These are phyloP conservation scores for Coemansia aciculifera DNA, from an alignment of 192 early-diverging fungal species.

Conservation along the genomic window DNA sequence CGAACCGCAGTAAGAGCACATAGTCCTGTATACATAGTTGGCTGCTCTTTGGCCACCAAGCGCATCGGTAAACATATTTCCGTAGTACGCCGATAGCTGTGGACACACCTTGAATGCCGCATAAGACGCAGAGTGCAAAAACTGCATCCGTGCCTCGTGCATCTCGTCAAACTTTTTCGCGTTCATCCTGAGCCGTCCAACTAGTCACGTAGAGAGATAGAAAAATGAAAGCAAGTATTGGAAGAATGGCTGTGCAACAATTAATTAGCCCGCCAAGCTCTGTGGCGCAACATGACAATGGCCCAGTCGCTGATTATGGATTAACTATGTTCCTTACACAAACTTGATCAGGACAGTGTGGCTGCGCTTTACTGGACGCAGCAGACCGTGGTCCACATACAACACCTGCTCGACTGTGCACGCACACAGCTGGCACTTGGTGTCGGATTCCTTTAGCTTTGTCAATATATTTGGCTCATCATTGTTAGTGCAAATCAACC, in stretches of 20 bases:
- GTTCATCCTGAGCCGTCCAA: conserved; percentile 6
- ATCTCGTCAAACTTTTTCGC: conserved; percentile 9
- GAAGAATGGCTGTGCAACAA: background rate
- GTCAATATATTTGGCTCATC: conserved; percentile 27
- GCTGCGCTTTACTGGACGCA: conserved; percentile 15
- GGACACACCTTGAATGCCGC: conserved; percentile 47
- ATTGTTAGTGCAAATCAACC: background rate
- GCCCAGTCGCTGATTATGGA: background rate
- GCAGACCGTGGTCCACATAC: background rate
- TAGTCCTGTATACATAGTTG: conserved; percentile 26
- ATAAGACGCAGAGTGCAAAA: conserved; percentile 39
- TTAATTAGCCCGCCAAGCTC: background rate
- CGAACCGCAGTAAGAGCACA: conserved; percentile 40
- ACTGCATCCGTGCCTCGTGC: conserved; percentile 20
- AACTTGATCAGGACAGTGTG: conserved; percentile 5
- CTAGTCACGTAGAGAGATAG: background rate
- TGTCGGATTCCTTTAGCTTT: conserved; percentile 14
- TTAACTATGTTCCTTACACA: conserved; percentile 1
- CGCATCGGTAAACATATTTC: conserved; percentile 27
- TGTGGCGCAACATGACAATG: background rate
- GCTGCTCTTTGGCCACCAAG: conserved; percentile 22
- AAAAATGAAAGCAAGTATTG: conserved; percentile 42
- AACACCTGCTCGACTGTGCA: conserved; percentile 48
- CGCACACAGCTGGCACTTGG: background rate
- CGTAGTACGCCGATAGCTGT: conserved; percentile 47